Percentiles rank a stretch among this genome's conserved stretches.
phyloP scores from a whole-genome alignment of 441 rosid genomes.

The Gossypium schwendimanii region DNA sequence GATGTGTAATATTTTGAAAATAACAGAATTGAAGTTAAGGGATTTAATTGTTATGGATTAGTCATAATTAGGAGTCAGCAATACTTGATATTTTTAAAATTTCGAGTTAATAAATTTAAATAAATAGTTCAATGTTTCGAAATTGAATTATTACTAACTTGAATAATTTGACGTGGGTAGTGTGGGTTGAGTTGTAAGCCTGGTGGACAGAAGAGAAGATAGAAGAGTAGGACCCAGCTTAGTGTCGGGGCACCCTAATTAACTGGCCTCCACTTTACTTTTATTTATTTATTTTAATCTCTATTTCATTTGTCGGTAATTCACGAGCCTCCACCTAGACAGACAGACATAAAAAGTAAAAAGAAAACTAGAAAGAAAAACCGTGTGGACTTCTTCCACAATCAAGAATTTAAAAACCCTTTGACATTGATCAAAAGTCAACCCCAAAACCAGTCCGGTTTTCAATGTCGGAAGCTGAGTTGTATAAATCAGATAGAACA shows the following conservation, averaged over 20 bases:
- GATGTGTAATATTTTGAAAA: too few relatives aligned
- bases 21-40: too few relatives aligned
- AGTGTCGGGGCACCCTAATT: slow-evolving; percentile 15
- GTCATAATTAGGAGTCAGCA: too few relatives aligned
- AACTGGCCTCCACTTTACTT: slow-evolving; percentile 21
- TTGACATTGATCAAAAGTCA: slow-evolving; percentile 59
- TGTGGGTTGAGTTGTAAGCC: background rate
- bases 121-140: too few relatives aligned
- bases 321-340: slow-evolving; percentile 20
- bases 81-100: too few relatives aligned
- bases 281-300: background rate
- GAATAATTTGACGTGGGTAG: background rate
- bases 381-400: slow-evolving; percentile 33
- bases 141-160: too few relatives aligned
- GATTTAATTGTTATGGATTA: too few relatives aligned
- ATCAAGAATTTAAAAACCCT: slow-evolving; percentile 15
- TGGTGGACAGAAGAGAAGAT: background rate
- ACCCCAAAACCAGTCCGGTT: slow-evolving; percentile 37
- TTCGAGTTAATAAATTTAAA: too few relatives aligned
- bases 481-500: background rate
- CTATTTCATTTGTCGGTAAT: slow-evolving; percentile 31
- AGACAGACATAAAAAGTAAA: background rate
- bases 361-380: background rate
- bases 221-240: background rate
- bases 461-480: slow-evolving; percentile 13